phyloP scores from a whole-genome alignment of 805 yeast genomes.

The Spathaspora gorwiae region DNA sequence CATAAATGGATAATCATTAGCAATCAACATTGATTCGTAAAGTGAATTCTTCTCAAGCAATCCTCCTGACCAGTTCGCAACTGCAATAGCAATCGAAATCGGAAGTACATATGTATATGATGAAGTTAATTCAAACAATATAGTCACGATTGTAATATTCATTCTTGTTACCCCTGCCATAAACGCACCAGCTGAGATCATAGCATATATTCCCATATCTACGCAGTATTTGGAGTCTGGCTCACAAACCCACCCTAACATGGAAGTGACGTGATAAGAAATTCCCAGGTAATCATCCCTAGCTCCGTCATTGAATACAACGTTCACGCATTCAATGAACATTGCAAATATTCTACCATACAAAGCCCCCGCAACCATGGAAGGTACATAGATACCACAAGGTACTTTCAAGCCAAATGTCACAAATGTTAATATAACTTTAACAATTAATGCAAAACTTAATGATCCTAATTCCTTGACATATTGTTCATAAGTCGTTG shows the following conservation, averaged over 20 bases:
- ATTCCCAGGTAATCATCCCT: not conserved
- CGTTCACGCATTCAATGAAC: slow-evolving; percentile 34
- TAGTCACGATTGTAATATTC: slow-evolving; percentile 50
- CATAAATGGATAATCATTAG: slow-evolving; percentile 52
- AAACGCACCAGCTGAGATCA: slow-evolving; percentile 53
- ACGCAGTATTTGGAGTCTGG: slow-evolving; percentile 19
- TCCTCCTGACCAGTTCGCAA: slow-evolving; percentile 54
- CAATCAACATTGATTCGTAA: slow-evolving; percentile 44
- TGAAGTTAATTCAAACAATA: slow-evolving; percentile 52
- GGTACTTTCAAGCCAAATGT: slow-evolving; percentile 59
- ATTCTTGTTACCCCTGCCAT: slow-evolving; percentile 56
- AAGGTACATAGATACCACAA: slow-evolving; percentile 59
- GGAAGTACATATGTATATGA: slow-evolving; percentile 55
- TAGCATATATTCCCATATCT: slow-evolving; percentile 48
- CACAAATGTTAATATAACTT: slow-evolving; percentile 43
- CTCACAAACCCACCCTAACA: slow-evolving; percentile 2
- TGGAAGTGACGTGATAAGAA: not conserved
- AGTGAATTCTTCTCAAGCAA: slow-evolving; percentile 47
- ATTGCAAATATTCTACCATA: slow-evolving; percentile 51
- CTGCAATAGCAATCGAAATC: slow-evolving; percentile 50
- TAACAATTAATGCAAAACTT: slow-evolving; percentile 39
- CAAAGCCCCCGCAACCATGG: slow-evolving; percentile 60
- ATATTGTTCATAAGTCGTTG: slow-evolving; percentile 20
- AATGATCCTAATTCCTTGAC: slow-evolving; percentile 29
- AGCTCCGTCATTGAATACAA: slow-evolving; percentile 1